Evolutionary conservation across 768 basidiomycete genomes (phyloP), one percentile per base, ranked within the genome.

Genomic region (Amanita thiersii): DNA sequence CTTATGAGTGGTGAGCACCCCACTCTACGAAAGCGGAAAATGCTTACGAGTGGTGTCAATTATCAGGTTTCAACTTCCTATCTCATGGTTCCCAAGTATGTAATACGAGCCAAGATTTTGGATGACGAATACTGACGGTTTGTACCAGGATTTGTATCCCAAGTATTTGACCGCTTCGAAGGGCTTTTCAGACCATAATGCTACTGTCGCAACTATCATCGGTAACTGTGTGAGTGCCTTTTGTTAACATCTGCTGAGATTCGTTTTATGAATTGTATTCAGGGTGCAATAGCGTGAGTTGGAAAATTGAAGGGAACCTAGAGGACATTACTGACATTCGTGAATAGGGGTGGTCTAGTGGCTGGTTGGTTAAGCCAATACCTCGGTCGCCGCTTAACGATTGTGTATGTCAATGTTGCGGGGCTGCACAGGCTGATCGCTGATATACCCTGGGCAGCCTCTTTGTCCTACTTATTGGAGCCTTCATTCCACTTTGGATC

Each of bases 381-480:
- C 55, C 56, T 86, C 46, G 91, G 90, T 14, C 76, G 91, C 32
- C 71, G 91, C n/a, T 65, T 92, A 39, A 87, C 87, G 7, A 87
- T 88, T 52, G 64, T 89, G 70, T 72, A 10, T 39, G 43, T 3
- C 14, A 15, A 23, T 18, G 23, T 18, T 7, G 21, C 7, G 20
- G 17, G 6, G 7, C 24, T 23, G 41, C 36, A 10, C 21, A 28
- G 18, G 20, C 30, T 20, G 14, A 15, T 46, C 14, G 7, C 26
- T 23, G 15, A 36, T 24, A 7, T 43, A 35, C 30, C 19, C 18
- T 19, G 26, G 44, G 23, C 30, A 79, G 75, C 15, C 56, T 76
- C 23, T 79, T 72, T 54, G 71, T 79, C 21, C 46, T 72, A n/a
- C 54, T 76, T 26, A 62, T 80, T 33, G 80, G 69, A 54, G 70